phyloP scores from a whole-genome alignment of 129 eudicot species.

The Smallanthus sonchifolius region DNA sequence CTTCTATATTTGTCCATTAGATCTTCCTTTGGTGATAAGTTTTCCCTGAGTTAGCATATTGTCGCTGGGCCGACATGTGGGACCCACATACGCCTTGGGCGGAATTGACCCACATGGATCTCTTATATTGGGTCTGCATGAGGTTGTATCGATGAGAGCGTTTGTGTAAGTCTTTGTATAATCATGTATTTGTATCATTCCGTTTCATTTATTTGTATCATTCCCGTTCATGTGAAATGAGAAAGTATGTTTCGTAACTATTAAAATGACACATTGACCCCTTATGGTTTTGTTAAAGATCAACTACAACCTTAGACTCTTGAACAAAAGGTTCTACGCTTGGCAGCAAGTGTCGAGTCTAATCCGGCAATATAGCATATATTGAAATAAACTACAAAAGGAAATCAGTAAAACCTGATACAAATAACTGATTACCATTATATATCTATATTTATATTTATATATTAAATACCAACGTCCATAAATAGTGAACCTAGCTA shows the following conservation, averaged over 20 bases:
- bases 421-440: too few species aligned
- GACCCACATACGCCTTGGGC: not conserved
- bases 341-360: too few species aligned
- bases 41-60: conserved; percentile 28
- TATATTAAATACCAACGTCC: too few species aligned
- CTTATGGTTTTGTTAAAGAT: not conserved
- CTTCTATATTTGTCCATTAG: not conserved
- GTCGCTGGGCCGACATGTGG: conserved; percentile 9
- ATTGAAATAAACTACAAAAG: too few species aligned
- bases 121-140: not conserved
- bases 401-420: too few species aligned
- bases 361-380: too few species aligned
- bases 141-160: not conserved
- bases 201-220: conserved; percentile 11
- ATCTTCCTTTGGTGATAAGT: conserved; percentile 21
- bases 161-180: conserved; percentile 23
- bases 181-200: conserved; percentile 15
- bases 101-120: not conserved
- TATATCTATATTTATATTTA: too few species aligned
- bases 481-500: too few species aligned
- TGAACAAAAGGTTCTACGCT: too few species aligned
- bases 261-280: not conserved
- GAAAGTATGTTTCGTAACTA: not conserved
- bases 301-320: too few species aligned
- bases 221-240: not conserved